A percentile compares a stretch with the other conserved stretches of the same genome.
Evolutionary conservation across 2,329 filamentous ascomycete genomes (phyloP).

Genomic region (Hypoxylon sp.): DNA sequence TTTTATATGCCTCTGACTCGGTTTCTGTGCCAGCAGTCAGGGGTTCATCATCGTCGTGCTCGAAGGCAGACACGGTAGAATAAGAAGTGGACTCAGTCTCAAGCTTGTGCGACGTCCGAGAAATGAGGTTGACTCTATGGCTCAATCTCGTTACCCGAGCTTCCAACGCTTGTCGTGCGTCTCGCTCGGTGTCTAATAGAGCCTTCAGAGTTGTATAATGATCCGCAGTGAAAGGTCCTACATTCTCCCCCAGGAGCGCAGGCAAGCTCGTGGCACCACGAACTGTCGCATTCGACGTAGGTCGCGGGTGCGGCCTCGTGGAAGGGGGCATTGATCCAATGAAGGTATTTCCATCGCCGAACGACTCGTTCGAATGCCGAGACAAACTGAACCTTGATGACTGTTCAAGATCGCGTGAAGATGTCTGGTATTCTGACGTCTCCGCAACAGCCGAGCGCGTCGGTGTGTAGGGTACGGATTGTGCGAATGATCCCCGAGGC

Average conservation of each 20-base stretch:
- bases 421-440: constrained; percentile 53
- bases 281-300: constrained; percentile 64
- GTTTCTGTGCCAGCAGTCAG: constrained; percentile 49
- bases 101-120: constrained; percentile 57
- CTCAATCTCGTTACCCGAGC: constrained; percentile 68
- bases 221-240: constrained; percentile 58
- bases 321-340: constrained; percentile 58
- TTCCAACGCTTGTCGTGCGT: constrained; percentile 69
- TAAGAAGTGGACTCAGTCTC: constrained; percentile 55
- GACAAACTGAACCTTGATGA: constrained; percentile 56
- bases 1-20: constrained; percentile 66
- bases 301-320: constrained; percentile 53
- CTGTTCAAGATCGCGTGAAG: constrained; percentile 46
- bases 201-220: constrained; percentile 66
- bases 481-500: constrained; percentile 47
- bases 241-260: constrained; percentile 55
- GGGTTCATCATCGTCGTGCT: constrained; percentile 59
- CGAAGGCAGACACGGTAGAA: constrained; percentile 59
- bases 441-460: constrained; percentile 50
- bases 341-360: constrained; percentile 63
- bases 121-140: constrained; percentile 64
- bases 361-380: constrained; percentile 61
- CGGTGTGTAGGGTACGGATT: constrained; percentile 49
- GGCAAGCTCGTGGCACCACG: constrained; percentile 64
- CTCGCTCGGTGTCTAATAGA: constrained; percentile 71